A percentile compares a stretch with the other conserved stretches of the same genome.
Conservation (phyloP, 2,329 filamentous ascomycete species). For the Aureobasidium sp. region DNA sequence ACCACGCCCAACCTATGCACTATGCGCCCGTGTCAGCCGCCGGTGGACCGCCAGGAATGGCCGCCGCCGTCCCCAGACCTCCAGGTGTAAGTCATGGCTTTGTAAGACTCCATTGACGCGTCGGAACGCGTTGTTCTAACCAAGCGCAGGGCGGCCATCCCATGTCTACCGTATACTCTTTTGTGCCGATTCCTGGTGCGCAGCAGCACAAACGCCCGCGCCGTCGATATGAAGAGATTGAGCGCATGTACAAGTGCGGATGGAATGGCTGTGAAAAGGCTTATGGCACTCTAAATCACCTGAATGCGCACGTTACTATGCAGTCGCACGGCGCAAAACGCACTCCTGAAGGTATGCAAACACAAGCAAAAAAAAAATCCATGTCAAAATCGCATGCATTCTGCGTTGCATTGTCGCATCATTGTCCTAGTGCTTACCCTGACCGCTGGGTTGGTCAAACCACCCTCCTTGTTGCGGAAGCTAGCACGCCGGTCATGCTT, state of each 20-base stretch:
- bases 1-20: slow-evolving; percentile 50
- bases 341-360: slow-evolving; percentile 82
- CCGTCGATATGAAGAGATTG: slow-evolving; percentile 93
- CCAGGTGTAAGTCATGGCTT: slow-evolving; percentile 49
- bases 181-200: slow-evolving; percentile 92
- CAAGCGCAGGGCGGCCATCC: slow-evolving; percentile 42
- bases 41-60: slow-evolving; percentile 50
- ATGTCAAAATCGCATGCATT: background rate
- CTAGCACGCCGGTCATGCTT: slow-evolving; percentile 26
- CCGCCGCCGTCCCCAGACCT: slow-evolving; percentile 54
- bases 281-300: slow-evolving; percentile 92
- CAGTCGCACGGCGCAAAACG: slow-evolving; percentile 92
- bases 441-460: slow-evolving; percentile 22
- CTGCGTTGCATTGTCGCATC: slow-evolving; percentile 12
- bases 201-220: slow-evolving; percentile 95
- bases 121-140: slow-evolving; percentile 14
- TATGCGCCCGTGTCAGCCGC: slow-evolving; percentile 52
- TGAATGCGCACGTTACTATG: slow-evolving; percentile 99
- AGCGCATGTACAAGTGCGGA: slow-evolving; percentile 99
- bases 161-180: slow-evolving; percentile 83
- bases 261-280: slow-evolving; percentile 99
- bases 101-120: slow-evolving; percentile 7
- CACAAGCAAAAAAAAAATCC: background rate
- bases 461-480: slow-evolving; percentile 23
- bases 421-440: slow-evolving; percentile 21